Evolutionary conservation across 2,329 filamentous ascomycete species (phyloP).

Genomic region (Alternaria dauci): DNA sequence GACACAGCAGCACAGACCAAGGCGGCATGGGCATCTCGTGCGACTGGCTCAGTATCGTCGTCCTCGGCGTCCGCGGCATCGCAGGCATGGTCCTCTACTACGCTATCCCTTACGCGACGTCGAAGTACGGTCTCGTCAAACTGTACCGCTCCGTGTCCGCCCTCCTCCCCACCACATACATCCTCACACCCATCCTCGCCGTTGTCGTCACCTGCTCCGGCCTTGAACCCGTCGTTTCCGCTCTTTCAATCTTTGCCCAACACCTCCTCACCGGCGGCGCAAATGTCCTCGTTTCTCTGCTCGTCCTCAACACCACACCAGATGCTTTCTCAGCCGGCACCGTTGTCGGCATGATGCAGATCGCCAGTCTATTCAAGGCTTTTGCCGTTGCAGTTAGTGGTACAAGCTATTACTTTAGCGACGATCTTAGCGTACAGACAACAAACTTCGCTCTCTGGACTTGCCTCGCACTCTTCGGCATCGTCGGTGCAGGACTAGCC

Average conservation of each 20-base stretch:
- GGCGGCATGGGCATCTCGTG: constrained; percentile 59
- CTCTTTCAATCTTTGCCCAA: constrained; percentile 54
- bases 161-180: constrained; percentile 52
- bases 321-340: constrained; percentile 58
- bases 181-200: constrained; percentile 52
- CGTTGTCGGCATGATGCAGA: constrained; percentile 58
- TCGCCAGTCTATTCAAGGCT: constrained; percentile 57
- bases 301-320: constrained; percentile 59
- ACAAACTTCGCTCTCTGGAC: constrained; percentile 58
- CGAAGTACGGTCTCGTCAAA: constrained; percentile 53
- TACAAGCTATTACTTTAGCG: constrained; percentile 56
- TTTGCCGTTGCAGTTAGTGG: constrained; percentile 58
- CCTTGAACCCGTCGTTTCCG: constrained; percentile 50
- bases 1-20: constrained; percentile 55
- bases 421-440: constrained; percentile 53
- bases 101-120: constrained; percentile 48
- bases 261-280: constrained; percentile 54
- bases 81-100: constrained; percentile 53
- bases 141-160: constrained; percentile 54
- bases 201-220: constrained; percentile 47
- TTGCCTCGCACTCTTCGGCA: constrained; percentile 52
- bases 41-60: constrained; percentile 54
- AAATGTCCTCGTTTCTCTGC: constrained; percentile 55
- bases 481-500: constrained; percentile 54
- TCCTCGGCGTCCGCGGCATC: constrained; percentile 53